Percentiles rank a stretch among this genome's conserved stretches.
Conservation (phyloP, 768 basidiomycete genomes). For the Rhodotorula taiwanensis region DNA sequence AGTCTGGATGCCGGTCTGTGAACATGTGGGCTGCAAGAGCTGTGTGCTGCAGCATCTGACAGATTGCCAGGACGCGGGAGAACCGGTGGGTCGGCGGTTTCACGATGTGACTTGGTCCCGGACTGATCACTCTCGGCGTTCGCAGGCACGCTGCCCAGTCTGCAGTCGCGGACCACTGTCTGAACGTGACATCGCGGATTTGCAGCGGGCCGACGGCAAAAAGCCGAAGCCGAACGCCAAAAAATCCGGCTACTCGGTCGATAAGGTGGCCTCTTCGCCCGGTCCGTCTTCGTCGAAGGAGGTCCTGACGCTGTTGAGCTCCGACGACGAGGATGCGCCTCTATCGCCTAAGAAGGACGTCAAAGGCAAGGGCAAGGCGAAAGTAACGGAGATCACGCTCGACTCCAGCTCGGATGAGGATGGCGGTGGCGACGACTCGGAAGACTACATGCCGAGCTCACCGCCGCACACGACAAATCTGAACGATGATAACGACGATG, state of each 20-base stretch:
- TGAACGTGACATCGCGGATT: constrained; percentile 40
- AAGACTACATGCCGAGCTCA: constrained; percentile 25
- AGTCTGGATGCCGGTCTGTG: constrained; percentile 64
- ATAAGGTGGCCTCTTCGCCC: constrained; percentile 28
- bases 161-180: constrained; percentile 50
- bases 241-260: constrained; percentile 21
- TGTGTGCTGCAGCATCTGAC: constrained; percentile 72
- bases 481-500: neutral
- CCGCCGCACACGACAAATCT: neutral
- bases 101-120: too few species aligned
- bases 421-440: constrained; percentile 37
- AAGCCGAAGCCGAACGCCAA: constrained; percentile 43
- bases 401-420: constrained; percentile 6
- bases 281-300: constrained; percentile 15
- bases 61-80: constrained; percentile 60
- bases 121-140: neutral
- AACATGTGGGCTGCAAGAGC: constrained; percentile 83
- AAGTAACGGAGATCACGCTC: constrained; percentile 21
- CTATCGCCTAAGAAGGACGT: constrained; percentile 8
- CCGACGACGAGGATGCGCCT: constrained; percentile 20
- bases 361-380: constrained; percentile 13
- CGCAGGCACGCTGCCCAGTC: constrained; percentile 59
- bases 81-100: constrained; percentile 49
- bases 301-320: constrained; percentile 22
- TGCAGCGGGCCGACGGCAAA: constrained; percentile 41